Percentiles rank a stretch among this genome's conserved stretches.
These are phyloP conservation scores for Solanum etuberosum DNA, from an alignment of 257 asterid species.

Conservation along the genomic window DNA sequence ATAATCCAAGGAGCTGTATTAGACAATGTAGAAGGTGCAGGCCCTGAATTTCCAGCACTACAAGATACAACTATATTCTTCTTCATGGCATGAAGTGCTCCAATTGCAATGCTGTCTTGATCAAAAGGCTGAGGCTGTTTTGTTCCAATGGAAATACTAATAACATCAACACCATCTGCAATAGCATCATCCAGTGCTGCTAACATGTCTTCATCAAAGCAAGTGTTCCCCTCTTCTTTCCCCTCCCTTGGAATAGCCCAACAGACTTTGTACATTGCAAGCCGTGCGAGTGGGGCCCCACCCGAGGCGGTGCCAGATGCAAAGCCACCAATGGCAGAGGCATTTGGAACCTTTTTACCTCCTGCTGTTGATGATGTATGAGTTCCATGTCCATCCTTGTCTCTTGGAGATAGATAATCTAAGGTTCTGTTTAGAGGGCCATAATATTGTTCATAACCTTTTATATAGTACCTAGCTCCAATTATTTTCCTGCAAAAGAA, in stretches of 20 bases:
- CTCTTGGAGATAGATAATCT: conserved; percentile 72
- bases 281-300: conserved; percentile 70
- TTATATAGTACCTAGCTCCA: conserved; percentile 80
- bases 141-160: conserved; percentile 71
- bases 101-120: conserved; percentile 55
- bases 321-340: conserved; percentile 66
- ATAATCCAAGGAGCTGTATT: conserved; percentile 91
- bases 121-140: conserved; percentile 21
- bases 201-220: conserved; percentile 71
- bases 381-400: conserved; percentile 91
- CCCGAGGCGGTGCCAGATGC: conserved; percentile 80
- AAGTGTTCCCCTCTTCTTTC: conserved; percentile 55
- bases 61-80: conserved; percentile 58
- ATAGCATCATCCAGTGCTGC: conserved; percentile 91
- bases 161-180: conserved; percentile 70
- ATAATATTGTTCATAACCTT: conserved; percentile 52
- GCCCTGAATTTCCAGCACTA: conserved; percentile 86
- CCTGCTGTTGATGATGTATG: conserved; percentile 74
- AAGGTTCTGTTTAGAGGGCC: conserved; percentile 53
- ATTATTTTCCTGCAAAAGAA: conserved; percentile 48
- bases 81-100: conserved; percentile 69
- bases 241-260: conserved; percentile 61
- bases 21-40: conserved; percentile 38
- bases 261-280: conserved; percentile 86
- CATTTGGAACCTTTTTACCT: conserved; percentile 39